Percentiles rank a stretch among this genome's conserved stretches.
These are phyloP conservation scores for Fusarium udum DNA, from an alignment of 2,329 filamentous ascomycete genomes.

Conservation along the genomic window DNA sequence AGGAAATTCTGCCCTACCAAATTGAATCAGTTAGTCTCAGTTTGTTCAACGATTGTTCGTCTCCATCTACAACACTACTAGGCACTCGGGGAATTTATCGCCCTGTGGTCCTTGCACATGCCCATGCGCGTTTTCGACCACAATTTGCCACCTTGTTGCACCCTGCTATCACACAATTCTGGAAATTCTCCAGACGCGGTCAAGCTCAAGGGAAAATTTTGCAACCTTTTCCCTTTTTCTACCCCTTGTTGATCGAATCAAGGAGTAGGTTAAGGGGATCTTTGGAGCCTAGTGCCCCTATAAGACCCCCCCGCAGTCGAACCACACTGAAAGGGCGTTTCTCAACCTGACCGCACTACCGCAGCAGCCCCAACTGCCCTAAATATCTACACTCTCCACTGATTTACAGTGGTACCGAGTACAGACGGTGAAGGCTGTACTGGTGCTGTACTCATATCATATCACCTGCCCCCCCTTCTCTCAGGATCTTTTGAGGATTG, in stretches of 20 bases:
- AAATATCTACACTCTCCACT: slow-evolving; percentile 32
- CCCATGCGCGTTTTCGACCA: slow-evolving; percentile 33
- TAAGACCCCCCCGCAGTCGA: slow-evolving; percentile 43
- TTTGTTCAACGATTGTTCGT: slow-evolving; percentile 21
- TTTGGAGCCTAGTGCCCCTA: slow-evolving; percentile 34
- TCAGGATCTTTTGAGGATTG: slow-evolving; percentile 27
- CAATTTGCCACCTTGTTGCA: slow-evolving; percentile 43
- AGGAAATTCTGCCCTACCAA: slow-evolving; percentile 12
- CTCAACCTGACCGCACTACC: slow-evolving; percentile 6
- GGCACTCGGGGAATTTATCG: slow-evolving; percentile 38
- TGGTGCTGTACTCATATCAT: slow-evolving; percentile 37
- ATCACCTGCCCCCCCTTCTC: slow-evolving; percentile 28
- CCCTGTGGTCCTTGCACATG: slow-evolving; percentile 45
- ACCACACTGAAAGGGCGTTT: slow-evolving; percentile 38
- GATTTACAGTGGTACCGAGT: slow-evolving; percentile 36
- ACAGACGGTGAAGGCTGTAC: slow-evolving; percentile 26
- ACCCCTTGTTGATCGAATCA: slow-evolving; percentile 36
- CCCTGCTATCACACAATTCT: slow-evolving; percentile 44
- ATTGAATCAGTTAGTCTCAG: slow-evolving; percentile 8
- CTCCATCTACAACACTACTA: slow-evolving; percentile 26
- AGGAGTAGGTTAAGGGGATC: slow-evolving; percentile 36
- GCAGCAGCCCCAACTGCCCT: slow-evolving; percentile 31
- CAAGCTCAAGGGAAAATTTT: slow-evolving; percentile 40
- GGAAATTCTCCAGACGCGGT: slow-evolving; percentile 38
- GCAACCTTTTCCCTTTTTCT: slow-evolving; percentile 20